Conservation (phyloP, 768 basidiomycete species). For the Xerocomus brunneocitrinus region DNA sequence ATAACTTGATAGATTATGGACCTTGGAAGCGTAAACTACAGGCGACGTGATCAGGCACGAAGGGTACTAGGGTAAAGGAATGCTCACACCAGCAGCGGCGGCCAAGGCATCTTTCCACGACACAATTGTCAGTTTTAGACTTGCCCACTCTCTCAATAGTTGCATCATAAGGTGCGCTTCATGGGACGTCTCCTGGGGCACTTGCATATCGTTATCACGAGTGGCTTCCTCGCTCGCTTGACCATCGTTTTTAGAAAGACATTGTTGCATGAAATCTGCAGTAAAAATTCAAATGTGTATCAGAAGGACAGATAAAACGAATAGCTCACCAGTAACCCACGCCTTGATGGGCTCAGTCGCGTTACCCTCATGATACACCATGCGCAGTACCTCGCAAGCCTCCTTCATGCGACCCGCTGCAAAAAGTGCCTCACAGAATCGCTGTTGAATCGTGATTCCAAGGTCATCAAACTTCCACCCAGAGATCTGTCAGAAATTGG, state of each 20-base stretch:
- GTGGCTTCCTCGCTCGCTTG: neutral
- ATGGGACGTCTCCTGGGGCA: neutral
- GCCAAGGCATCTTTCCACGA: constrained; percentile 6
- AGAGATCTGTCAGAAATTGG: neutral
- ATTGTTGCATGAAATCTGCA: neutral
- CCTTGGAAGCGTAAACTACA: neutral
- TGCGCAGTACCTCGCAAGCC: neutral
- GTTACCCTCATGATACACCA: neutral
- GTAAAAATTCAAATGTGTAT: neutral
- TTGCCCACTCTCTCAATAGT: constrained; percentile 3
- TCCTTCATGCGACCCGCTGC: neutral
- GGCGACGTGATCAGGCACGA: neutral
- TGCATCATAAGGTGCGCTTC: neutral
- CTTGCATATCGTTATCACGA: neutral
- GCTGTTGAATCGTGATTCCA: neutral
- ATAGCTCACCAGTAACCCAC: neutral
- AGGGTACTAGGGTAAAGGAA: neutral
- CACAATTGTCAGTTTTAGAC: neutral
- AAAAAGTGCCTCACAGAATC: constrained; percentile 2
- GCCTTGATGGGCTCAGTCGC: neutral
- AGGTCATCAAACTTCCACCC: constrained; percentile 9
- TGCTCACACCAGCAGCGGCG: neutral
- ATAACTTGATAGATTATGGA: neutral
- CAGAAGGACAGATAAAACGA: neutral
- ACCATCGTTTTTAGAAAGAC: neutral